A percentile compares a stretch with the other conserved stretches of the same genome.
Evolutionary conservation across 257 asterid genomes (phyloP).

Genomic region (Nicotiana sylvestris): DNA sequence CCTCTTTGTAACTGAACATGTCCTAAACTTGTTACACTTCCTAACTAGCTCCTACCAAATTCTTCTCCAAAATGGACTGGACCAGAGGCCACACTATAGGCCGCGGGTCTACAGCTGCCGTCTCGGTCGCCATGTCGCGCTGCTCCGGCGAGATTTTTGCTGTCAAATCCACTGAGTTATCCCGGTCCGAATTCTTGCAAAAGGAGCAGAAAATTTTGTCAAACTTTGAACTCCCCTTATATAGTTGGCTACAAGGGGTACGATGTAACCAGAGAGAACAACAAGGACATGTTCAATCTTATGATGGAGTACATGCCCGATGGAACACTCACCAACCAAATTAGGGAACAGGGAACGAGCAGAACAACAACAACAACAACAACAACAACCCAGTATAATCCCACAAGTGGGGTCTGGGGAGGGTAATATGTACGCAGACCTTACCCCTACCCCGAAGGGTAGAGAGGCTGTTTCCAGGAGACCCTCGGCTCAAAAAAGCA

Average conservation of each 20-base stretch:
- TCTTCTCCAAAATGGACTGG: conserved; percentile 41
- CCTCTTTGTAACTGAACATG: conserved; percentile 8
- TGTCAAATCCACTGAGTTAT: conserved; percentile 53
- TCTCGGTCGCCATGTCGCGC: conserved; percentile 37
- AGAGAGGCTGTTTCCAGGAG: no score
- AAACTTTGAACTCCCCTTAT: conserved; percentile 26
- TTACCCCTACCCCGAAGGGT: no score
- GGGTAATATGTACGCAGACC: no score
- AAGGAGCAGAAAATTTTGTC: conserved; percentile 50
- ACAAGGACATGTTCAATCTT: conserved; percentile 37
- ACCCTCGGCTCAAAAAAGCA: no score
- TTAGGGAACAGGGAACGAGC: no score
- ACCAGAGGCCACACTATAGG: conserved; percentile 61
- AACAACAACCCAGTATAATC: no score
- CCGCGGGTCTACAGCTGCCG: conserved; percentile 61
- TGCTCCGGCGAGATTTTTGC: conserved; percentile 41
- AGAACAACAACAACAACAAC: no score
- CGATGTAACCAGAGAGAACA: conserved; percentile 36
- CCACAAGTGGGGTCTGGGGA: no score
- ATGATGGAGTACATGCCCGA: conserved; percentile 46
- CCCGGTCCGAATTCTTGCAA: conserved; percentile 32
- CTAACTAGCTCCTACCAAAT: conserved; percentile 6
- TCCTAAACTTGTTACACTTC: neutral
- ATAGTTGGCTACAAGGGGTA: conserved; percentile 49
- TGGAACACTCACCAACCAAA: conserved; percentile 27